phyloP scores from a whole-genome alignment of 2,329 filamentous ascomycete species.

The Endothia cerciana region DNA sequence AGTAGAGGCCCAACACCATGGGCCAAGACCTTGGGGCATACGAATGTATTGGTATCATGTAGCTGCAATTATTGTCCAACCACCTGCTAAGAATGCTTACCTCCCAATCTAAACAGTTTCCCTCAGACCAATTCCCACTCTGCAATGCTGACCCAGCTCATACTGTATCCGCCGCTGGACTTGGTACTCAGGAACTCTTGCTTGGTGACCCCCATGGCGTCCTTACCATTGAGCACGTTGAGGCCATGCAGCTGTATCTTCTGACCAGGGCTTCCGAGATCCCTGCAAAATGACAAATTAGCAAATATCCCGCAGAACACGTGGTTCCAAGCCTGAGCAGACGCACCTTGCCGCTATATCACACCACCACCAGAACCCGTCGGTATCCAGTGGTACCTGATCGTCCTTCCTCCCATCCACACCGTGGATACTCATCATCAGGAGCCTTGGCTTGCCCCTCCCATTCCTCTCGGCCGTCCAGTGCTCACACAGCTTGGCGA shows the following conservation, averaged over 20 bases:
- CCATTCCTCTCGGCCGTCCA: slow-evolving; percentile 76
- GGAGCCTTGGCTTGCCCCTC: slow-evolving; percentile 68
- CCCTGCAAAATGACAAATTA: slow-evolving; percentile 34
- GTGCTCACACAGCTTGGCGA: slow-evolving; percentile 78
- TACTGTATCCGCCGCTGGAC: slow-evolving; percentile 44
- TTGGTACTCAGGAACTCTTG: slow-evolving; percentile 50
- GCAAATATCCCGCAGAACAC: neutral
- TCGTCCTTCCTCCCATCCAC: slow-evolving; percentile 70
- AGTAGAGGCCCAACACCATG: no score
- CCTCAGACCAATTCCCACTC: slow-evolving; percentile 54
- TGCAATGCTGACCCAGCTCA: slow-evolving; percentile 49
- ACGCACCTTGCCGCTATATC: slow-evolving; percentile 63
- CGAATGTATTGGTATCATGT: neutral
- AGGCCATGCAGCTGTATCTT: slow-evolving; percentile 68
- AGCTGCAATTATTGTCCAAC: neutral
- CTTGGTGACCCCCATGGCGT: slow-evolving; percentile 53
- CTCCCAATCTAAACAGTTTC: neutral
- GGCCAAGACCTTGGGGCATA: neutral
- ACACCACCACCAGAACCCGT: slow-evolving; percentile 79
- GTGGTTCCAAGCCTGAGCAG: neutral
- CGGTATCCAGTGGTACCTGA: slow-evolving; percentile 72
- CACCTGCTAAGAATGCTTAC: neutral
- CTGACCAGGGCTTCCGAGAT: slow-evolving; percentile 72
- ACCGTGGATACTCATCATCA: slow-evolving; percentile 71
- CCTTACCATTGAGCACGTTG: slow-evolving; percentile 47